Percentiles rank a stretch among this genome's conserved stretches.
These are phyloP conservation scores for Stylosanthes scabra DNA, from an alignment of 331 rosid species.

Conservation along the genomic window DNA sequence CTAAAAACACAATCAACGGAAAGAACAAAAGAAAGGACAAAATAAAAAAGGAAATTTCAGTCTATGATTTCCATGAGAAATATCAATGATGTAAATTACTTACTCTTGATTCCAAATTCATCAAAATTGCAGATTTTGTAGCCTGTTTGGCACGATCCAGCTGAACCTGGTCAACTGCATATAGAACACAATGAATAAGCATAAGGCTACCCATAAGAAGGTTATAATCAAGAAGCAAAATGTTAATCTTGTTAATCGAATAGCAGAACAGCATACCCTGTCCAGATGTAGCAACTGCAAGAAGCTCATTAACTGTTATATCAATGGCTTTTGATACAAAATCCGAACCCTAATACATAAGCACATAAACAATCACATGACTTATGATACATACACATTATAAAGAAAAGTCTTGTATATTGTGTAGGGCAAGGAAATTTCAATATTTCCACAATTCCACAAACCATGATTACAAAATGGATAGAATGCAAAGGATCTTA, in stretches of 20 bases:
- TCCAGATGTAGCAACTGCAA: slow-evolving; percentile 77
- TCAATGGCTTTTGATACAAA: slow-evolving; percentile 76
- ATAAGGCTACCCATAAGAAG: slow-evolving; percentile 33
- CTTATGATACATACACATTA: background rate
- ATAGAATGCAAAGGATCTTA: slow-evolving; percentile 49
- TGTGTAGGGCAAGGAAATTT: slow-evolving; percentile 11
- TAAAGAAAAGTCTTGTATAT: slow-evolving; percentile 7
- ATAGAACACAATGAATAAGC: slow-evolving; percentile 32
- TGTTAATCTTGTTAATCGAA: slow-evolving; percentile 8
- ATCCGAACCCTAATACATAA: slow-evolving; percentile 68
- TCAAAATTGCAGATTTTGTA: slow-evolving; percentile 85
- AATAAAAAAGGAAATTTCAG: background rate
- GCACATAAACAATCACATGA: slow-evolving; percentile 4
- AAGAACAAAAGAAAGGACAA: background rate
- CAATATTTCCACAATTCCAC: slow-evolving; percentile 29
- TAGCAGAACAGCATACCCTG: slow-evolving; percentile 54
- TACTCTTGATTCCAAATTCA: slow-evolving; percentile 95
- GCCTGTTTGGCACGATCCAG: slow-evolving; percentile 93
- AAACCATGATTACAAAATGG: slow-evolving; percentile 29
- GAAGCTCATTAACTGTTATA: slow-evolving; percentile 75
- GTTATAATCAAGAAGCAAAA: slow-evolving; percentile 16
- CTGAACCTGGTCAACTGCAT: slow-evolving; percentile 66
- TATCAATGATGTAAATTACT: slow-evolving; percentile 31
- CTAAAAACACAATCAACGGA: background rate
- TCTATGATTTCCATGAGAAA: slow-evolving; percentile 6